A percentile compares a stretch with the other conserved stretches of the same genome.
These are phyloP conservation scores for Mycena indigotica DNA, from an alignment of 768 basidiomycete species.

Conservation along the genomic window DNA sequence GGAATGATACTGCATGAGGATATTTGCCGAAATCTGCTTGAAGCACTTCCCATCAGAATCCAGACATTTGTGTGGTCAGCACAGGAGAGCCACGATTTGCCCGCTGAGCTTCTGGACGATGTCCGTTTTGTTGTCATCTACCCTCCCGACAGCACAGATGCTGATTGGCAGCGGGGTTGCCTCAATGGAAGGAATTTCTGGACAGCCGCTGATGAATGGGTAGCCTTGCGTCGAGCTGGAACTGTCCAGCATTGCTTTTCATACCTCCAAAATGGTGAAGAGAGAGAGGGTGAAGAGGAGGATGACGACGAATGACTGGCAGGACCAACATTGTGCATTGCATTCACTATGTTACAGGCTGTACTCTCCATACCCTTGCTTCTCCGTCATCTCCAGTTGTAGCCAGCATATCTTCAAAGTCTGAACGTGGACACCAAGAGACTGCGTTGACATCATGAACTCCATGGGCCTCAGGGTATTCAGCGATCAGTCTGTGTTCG, in stretches of 20 bases:
- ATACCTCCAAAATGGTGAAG: background rate
- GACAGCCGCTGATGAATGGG: background rate
- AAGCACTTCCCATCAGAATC: background rate
- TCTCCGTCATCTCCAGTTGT: conserved; percentile 87
- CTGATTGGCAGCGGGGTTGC: background rate
- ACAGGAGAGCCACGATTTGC: background rate
- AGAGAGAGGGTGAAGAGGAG: background rate
- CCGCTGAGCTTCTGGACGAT: background rate
- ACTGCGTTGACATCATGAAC: conserved; percentile 85
- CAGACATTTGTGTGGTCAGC: background rate
- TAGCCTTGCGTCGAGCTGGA: background rate
- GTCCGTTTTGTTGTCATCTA: background rate
- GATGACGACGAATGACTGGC: background rate
- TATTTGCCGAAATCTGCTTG: background rate
- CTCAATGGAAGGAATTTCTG: background rate
- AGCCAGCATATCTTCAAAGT: conserved; percentile 67
- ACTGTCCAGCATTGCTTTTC: background rate
- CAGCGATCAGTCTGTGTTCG: conserved; percentile 56
- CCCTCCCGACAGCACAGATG: background rate
- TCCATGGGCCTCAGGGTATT: conserved; percentile 68
- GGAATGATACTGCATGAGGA: background rate
- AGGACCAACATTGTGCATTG: too few species aligned
- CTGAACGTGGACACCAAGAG: conserved; percentile 76
- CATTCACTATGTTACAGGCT: background rate
- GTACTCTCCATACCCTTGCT: conserved; percentile 75